Conservation (phyloP, 371 early-diverging fungal species). For the Circinella minor region DNA sequence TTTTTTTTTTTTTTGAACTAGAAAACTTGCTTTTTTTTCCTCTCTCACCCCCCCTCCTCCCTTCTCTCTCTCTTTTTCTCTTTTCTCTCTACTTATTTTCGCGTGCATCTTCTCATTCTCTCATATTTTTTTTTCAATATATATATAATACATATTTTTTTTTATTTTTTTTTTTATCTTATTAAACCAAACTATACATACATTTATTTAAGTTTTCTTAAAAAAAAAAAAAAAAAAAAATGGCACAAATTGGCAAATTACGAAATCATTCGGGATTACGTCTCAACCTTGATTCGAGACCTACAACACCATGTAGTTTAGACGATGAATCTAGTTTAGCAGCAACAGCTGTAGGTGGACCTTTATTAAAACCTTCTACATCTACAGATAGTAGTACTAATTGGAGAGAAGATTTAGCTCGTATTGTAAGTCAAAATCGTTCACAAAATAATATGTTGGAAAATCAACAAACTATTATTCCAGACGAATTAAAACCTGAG, state of each 20-base stretch:
- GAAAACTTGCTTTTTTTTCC: not conserved
- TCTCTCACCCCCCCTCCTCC: no score
- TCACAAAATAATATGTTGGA: constrained; percentile 22
- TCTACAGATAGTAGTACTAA: constrained; percentile 20
- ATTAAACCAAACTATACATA: not conserved
- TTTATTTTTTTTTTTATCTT: constrained; percentile 24
- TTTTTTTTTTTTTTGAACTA: no score
- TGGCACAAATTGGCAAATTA: constrained; percentile 38
- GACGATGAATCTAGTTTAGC: constrained; percentile 24
- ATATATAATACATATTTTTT: not conserved
- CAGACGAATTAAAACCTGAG: constrained; percentile 42
- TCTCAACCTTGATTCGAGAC: constrained; percentile 33
- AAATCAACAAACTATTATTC: constrained; percentile 9
- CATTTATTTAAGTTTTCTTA: no score
- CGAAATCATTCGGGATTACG: constrained; percentile 38
- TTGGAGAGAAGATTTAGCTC: constrained; percentile 42
- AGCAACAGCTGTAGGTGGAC: not conserved
- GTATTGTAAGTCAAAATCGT: constrained; percentile 37
- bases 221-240: not conserved
- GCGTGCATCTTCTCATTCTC: not conserved
- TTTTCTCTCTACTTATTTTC: constrained; percentile 1
- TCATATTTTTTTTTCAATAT: not conserved
- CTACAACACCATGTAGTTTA: constrained; percentile 24
- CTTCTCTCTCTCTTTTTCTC: not conserved
- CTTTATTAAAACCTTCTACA: constrained; percentile 21